Conservation (phyloP, 2,329 filamentous ascomycete genomes). For the Verticillium zaregamsianum region DNA sequence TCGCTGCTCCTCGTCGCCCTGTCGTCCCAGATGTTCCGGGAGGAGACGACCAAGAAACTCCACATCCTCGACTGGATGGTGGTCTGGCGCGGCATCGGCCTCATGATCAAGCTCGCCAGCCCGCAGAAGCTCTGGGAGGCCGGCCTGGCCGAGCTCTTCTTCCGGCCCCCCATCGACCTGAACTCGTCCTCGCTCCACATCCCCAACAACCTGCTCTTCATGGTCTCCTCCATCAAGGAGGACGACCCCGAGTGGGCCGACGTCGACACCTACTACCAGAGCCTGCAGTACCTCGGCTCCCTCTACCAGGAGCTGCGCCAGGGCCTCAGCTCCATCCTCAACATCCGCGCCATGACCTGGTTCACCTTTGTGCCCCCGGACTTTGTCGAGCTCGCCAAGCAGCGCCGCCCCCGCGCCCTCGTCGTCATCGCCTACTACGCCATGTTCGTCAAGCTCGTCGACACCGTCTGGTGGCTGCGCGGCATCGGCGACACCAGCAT, state of each 20-base stretch:
- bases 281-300: conserved; percentile 45
- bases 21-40: conserved; percentile 46
- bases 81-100: conserved; percentile 49
- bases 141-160: conserved; percentile 43
- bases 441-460: conserved; percentile 41
- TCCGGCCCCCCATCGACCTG: conserved; percentile 43
- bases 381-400: conserved; percentile 39
- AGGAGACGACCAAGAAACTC: conserved; percentile 37
- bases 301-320: conserved; percentile 43
- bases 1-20: conserved; percentile 49
- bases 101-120: conserved; percentile 39
- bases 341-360: conserved; percentile 47
- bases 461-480: conserved; percentile 44
- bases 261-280: conserved; percentile 38
- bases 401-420: conserved; percentile 39
- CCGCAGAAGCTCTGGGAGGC: conserved; percentile 28
- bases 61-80: conserved; percentile 54
- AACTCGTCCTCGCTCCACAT: conserved; percentile 34
- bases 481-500: conserved; percentile 43
- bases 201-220: conserved; percentile 43
- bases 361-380: conserved; percentile 43
- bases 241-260: conserved; percentile 27
- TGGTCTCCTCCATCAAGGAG: conserved; percentile 38
- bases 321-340: conserved; percentile 39
- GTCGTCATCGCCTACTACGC: conserved; percentile 50